Evolutionary conservation across 106 monocot genomes (phyloP).

Genomic region (Acorus gramineus): DNA sequence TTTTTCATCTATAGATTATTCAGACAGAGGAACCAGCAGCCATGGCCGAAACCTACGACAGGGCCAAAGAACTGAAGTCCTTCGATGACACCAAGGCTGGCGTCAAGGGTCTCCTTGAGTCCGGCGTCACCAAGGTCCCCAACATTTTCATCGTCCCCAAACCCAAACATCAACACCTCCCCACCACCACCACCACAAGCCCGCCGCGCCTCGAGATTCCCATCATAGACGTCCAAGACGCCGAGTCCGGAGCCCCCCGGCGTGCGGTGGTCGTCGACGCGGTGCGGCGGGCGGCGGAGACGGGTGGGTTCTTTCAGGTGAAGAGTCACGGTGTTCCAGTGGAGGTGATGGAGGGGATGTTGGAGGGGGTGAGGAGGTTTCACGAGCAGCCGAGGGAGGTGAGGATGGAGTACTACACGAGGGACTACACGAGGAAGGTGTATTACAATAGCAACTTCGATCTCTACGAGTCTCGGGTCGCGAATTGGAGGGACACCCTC

Average conservation of each 20-base stretch:
- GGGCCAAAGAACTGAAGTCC: conserved; percentile 6
- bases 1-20: no score
- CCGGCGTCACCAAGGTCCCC: conserved; percentile 15
- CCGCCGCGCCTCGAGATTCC: neutral
- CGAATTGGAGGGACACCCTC: conserved; percentile 48
- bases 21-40: no score
- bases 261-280: neutral
- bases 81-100: conserved; percentile 27
- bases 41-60: conserved; percentile 3
- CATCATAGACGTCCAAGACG: conserved; percentile 14
- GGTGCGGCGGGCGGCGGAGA: conserved; percentile 7
- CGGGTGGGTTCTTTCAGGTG: conserved; percentile 29
- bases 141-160: conserved; percentile 13
- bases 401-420: conserved; percentile 8
- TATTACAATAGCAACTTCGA: conserved; percentile 34
- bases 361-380: conserved; percentile 12
- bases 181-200: neutral
- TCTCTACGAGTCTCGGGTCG: conserved; percentile 19
- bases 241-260: no score
- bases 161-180: neutral
- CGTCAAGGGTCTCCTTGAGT: conserved; percentile 12
- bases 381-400: conserved; percentile 11
- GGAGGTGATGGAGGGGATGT: conserved; percentile 9
- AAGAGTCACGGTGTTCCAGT: conserved; percentile 18
- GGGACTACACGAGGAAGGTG: conserved; percentile 11